Conservation (phyloP, 257 asterid genomes). For the Nicotiana undulata region DNA sequence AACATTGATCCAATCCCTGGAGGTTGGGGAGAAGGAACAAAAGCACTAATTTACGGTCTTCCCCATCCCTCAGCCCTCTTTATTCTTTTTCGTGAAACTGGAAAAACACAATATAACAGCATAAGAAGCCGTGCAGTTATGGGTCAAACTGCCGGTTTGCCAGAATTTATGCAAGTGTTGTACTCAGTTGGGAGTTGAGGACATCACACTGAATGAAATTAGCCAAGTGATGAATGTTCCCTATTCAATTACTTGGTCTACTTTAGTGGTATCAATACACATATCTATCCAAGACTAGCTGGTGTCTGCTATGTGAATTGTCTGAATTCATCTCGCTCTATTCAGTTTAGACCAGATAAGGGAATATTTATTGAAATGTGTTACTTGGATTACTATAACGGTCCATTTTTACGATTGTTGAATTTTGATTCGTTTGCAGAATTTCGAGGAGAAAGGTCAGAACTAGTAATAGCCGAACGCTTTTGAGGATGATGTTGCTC, state of each 20-base stretch:
- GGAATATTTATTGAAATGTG: not conserved
- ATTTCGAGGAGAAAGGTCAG: not conserved
- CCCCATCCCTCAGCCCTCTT: not conserved
- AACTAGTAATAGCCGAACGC: not conserved
- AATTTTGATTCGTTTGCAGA: not conserved
- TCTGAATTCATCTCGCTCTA: not conserved
- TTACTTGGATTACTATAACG: not conserved
- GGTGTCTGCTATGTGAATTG: not conserved
- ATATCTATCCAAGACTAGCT: not conserved
- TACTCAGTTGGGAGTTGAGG: slow-evolving; percentile 4
- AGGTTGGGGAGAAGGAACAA: not conserved
- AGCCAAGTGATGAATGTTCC: not conserved
- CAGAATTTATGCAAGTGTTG: not conserved
- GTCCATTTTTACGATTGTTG: not conserved
- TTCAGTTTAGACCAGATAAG: not conserved
- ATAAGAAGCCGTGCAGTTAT: not conserved
- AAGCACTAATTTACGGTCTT: not conserved
- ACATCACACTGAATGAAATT: not conserved
- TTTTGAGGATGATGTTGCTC: not conserved
- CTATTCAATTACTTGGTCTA: not conserved
- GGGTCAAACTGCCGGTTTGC: not conserved
- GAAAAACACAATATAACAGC: not conserved
- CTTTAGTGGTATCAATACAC: not conserved
- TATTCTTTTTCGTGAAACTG: not conserved
- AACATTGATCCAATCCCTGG: not conserved